These are phyloP conservation scores for Cryptosporidium sp. DNA, from an alignment of 169 alveolate genomes.

Conservation along the genomic window DNA sequence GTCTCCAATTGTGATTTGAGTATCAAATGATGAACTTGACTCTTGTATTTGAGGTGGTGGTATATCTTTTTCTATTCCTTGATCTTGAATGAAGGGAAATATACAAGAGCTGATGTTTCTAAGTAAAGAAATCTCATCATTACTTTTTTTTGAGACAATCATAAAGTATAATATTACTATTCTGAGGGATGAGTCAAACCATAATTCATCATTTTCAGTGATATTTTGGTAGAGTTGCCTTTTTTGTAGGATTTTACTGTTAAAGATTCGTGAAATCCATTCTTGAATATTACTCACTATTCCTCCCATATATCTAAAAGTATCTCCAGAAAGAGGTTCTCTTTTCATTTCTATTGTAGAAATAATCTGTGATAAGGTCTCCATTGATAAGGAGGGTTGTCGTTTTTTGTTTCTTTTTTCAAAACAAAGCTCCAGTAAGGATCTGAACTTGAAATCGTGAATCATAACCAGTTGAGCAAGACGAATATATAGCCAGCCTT, in stretches of 20 bases:
- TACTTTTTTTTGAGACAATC: background rate
- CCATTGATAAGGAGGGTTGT: background rate
- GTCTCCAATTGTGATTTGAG: slow-evolving; percentile 2
- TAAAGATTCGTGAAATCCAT: slow-evolving; percentile 10
- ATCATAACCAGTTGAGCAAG: slow-evolving; percentile 45
- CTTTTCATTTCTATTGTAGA: background rate
- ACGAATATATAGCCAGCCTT: slow-evolving; percentile 69
- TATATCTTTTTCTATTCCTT: background rate
- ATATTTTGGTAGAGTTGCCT: slow-evolving; percentile 17
- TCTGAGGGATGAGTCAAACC: slow-evolving; percentile 65
- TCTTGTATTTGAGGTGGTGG: background rate
- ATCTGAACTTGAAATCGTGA: slow-evolving; percentile 8
- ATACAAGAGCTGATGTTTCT: slow-evolving; percentile 13
- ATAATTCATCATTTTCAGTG: slow-evolving; percentile 46
- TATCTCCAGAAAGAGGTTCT: background rate
- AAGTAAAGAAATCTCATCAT: slow-evolving; percentile 25
- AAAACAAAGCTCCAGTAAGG: slow-evolving; percentile 19
- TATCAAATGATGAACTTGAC: background rate
- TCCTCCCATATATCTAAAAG: background rate
- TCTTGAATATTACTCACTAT: slow-evolving; percentile 31
- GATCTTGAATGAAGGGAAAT: slow-evolving; percentile 12
- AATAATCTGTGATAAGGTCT: background rate
- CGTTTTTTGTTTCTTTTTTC: background rate
- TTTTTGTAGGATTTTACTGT: background rate
- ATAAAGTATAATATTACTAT: slow-evolving; percentile 15